Evolutionary conservation across 306 rosid genomes (phyloP).

Genomic region (Cucurbita ficifolia): DNA sequence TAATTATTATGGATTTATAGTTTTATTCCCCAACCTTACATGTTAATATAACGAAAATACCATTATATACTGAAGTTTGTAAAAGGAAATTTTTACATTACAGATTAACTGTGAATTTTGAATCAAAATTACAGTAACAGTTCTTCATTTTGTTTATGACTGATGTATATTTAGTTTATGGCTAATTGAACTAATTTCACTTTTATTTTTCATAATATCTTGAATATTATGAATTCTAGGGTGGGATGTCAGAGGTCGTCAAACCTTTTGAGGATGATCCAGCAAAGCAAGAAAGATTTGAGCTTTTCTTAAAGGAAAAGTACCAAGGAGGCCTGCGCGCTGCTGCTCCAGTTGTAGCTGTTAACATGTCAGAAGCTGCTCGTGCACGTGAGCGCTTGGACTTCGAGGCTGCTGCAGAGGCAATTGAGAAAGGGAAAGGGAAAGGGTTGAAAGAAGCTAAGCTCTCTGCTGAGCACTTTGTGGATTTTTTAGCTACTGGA

Average conservation of each 20-base stretch:
- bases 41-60: not conserved
- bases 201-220: not conserved
- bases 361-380: conserved; percentile 78
- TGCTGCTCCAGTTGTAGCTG: conserved; percentile 48
- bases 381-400: conserved; percentile 92
- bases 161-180: not conserved
- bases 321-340: conserved; percentile 87
- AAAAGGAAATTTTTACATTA: not conserved
- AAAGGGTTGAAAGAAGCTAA: conserved; percentile 42
- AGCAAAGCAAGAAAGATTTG: conserved; percentile 86
- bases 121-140: not conserved
- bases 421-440: conserved; percentile 73
- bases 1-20: not conserved
- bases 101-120: not conserved
- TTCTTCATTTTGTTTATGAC: not conserved
- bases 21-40: not conserved
- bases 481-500: conserved; percentile 50
- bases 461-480: conserved; percentile 25
- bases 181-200: not conserved
- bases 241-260: conserved; percentile 30
- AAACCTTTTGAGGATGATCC: conserved; percentile 89
- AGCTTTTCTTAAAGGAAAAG: conserved; percentile 73
- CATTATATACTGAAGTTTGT: not conserved
- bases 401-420: conserved; percentile 93
- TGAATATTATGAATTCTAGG: conserved; percentile 19